These are phyloP conservation scores for Xylariaceae sp. DNA, from an alignment of 2,329 filamentous ascomycete species.

Conservation along the genomic window DNA sequence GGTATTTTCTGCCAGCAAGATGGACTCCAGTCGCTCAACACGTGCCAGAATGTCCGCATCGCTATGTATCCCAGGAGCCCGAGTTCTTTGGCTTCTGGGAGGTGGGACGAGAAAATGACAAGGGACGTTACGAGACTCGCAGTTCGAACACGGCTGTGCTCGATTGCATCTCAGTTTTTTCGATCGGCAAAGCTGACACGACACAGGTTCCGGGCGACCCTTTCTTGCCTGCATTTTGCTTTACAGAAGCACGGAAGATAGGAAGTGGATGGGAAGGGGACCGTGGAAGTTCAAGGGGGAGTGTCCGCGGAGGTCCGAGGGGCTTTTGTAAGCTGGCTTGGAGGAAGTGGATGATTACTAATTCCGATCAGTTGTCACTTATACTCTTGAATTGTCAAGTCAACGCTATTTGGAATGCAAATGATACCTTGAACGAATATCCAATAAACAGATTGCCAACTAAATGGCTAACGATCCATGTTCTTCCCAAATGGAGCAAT, in stretches of 20 bases:
- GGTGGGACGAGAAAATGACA: constrained; percentile 29
- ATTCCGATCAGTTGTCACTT: not conserved
- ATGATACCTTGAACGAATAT: not conserved
- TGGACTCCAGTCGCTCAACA: constrained; percentile 31
- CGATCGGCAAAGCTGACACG: constrained; percentile 31
- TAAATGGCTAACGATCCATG: not conserved
- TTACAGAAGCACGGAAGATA: not conserved
- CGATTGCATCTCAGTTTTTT: constrained; percentile 34
- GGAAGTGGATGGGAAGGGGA: constrained; percentile 7
- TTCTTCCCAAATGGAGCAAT: too few relatives aligned
- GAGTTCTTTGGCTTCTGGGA: constrained; percentile 4
- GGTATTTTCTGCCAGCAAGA: constrained; percentile 20
- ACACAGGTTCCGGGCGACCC: constrained; percentile 28
- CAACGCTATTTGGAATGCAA: not conserved
- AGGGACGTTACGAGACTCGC: constrained; percentile 24
- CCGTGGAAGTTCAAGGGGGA: constrained; percentile 18
- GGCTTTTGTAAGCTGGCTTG: not conserved
- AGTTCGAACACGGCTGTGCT: constrained; percentile 32
- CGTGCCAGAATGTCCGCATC: constrained; percentile 25
- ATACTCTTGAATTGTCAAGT: not conserved
- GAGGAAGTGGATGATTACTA: constrained; percentile 1
- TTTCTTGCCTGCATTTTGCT: constrained; percentile 25
- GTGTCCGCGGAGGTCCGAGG: not conserved
- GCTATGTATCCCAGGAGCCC: not conserved
- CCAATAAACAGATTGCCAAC: not conserved